Conservation (phyloP, 768 basidiomycete genomes). For the Coprinellus aureogranulatus region DNA sequence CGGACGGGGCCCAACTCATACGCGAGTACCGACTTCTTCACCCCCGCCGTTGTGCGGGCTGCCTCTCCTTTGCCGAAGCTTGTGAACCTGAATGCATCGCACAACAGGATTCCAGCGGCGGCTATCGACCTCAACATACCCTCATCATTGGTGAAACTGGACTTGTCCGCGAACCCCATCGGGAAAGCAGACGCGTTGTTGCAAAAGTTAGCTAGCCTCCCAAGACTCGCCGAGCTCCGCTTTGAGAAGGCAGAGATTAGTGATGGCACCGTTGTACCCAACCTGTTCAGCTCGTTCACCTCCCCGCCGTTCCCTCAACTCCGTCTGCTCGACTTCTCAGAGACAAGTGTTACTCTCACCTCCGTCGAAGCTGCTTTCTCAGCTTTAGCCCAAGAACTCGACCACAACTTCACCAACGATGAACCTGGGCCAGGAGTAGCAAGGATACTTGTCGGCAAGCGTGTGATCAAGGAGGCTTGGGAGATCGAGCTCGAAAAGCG, state of each 20-base stretch:
- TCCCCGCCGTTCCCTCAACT: constrained; percentile 49
- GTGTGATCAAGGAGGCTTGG: constrained; percentile 71
- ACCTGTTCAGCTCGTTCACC: constrained; percentile 34
- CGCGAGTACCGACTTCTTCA: constrained; percentile 58
- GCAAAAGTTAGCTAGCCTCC: constrained; percentile 44
- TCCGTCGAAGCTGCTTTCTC: constrained; percentile 44
- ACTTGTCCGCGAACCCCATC: constrained; percentile 70
- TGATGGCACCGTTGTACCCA: constrained; percentile 55
- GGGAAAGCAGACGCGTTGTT: constrained; percentile 44
- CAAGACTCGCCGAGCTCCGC: constrained; percentile 55
- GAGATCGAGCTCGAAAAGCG: constrained; percentile 71
- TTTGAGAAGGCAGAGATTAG: constrained; percentile 57
- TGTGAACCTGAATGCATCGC: constrained; percentile 57
- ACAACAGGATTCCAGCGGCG: constrained; percentile 60
- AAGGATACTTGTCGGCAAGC: constrained; percentile 66
- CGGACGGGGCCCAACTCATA: constrained; percentile 26
- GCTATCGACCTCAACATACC: constrained; percentile 59
- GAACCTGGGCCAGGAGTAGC: constrained; percentile 52
- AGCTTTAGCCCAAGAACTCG: constrained; percentile 47
- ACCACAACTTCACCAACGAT: constrained; percentile 53
- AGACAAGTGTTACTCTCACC: constrained; percentile 56
- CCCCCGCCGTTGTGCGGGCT: constrained; percentile 59
- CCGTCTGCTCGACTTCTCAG: constrained; percentile 60
- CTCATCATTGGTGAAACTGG: constrained; percentile 49
- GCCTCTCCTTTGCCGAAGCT: constrained; percentile 65